Conservation (phyloP, 352 stramenopile genomes). For the Globisporangium irregulare region DNA sequence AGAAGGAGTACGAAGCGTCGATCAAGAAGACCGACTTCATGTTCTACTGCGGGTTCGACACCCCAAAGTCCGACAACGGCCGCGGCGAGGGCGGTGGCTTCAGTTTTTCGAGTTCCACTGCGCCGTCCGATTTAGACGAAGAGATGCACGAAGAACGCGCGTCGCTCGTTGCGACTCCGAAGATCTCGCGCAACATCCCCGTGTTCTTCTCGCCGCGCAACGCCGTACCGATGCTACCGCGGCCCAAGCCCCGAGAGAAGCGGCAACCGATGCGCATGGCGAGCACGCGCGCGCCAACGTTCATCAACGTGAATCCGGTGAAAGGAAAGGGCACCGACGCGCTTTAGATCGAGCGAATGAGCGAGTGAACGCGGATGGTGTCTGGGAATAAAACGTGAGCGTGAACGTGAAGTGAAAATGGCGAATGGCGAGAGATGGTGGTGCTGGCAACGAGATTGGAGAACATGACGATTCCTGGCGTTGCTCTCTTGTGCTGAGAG, state of each 20-base stretch:
- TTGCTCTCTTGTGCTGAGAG: too few relatives aligned
- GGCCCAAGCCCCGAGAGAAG: constrained; percentile 18
- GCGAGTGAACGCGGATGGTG: background rate
- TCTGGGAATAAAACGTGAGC: background rate
- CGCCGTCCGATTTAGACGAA: constrained; percentile 13
- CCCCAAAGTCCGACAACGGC: constrained; percentile 30
- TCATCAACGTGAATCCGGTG: constrained; percentile 17
- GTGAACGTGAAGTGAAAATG: background rate
- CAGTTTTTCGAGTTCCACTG: constrained; percentile 18
- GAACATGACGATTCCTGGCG: background rate
- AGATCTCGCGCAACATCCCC: constrained; percentile 47
- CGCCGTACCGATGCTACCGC: constrained; percentile 27
- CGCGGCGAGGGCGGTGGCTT: constrained; percentile 29
- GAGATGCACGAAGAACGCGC: constrained; percentile 20
- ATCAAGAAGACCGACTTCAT: constrained; percentile 43
- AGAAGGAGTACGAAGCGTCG: constrained; percentile 30
- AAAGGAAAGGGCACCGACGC: constrained; percentile 10
- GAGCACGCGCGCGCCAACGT: constrained; percentile 10
- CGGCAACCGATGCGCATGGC: constrained; percentile 9
- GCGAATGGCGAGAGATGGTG: background rate
- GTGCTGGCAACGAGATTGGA: background rate
- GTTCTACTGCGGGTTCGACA: constrained; percentile 54
- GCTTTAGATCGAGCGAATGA: constrained; percentile 6
- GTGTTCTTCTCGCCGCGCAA: constrained; percentile 53
- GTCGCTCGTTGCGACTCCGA: constrained; percentile 27